Percentiles rank a stretch among this genome's conserved stretches.
Conservation (phyloP, 1,284 basidiomycete genomes). For the Pterulicium gracile region DNA sequence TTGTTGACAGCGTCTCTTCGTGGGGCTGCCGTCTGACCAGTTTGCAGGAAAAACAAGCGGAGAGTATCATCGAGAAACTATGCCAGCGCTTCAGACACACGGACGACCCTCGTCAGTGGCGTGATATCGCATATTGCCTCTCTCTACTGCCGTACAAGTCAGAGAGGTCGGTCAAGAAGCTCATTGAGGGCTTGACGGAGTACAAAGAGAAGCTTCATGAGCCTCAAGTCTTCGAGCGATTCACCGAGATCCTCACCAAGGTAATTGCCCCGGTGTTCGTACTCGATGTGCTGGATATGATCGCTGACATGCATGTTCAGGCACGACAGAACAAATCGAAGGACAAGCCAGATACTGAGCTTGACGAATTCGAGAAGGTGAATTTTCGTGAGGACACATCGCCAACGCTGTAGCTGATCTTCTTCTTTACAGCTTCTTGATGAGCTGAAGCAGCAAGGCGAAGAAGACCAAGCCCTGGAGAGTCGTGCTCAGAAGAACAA, state of each 20-base stretch:
- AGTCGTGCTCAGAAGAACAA: constrained; percentile 76
- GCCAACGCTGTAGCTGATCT: neutral
- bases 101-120: constrained; percentile 89
- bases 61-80: constrained; percentile 89
- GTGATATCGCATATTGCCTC: constrained; percentile 94
- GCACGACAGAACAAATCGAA: constrained; percentile 71
- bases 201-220: constrained; percentile 97
- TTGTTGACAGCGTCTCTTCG: neutral
- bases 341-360: constrained; percentile 81
- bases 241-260: constrained; percentile 83
- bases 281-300: neutral
- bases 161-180: constrained; percentile 91
- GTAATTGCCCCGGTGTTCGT: constrained; percentile 27
- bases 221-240: constrained; percentile 71
- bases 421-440: constrained; percentile 56
- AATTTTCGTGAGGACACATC: too few species aligned
- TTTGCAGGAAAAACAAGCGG: constrained; percentile 85
- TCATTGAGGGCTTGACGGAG: constrained; percentile 84
- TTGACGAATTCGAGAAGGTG: constrained; percentile 83
- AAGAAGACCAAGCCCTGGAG: constrained; percentile 85
- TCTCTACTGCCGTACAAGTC: constrained; percentile 95
- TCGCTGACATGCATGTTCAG: neutral
- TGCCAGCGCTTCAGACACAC: constrained; percentile 90
- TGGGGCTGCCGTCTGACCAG: neutral
- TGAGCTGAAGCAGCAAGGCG: constrained; percentile 75